phyloP scores from a whole-genome alignment of 495 filamentous ascomycete genomes.

The Daldinia loculata region DNA sequence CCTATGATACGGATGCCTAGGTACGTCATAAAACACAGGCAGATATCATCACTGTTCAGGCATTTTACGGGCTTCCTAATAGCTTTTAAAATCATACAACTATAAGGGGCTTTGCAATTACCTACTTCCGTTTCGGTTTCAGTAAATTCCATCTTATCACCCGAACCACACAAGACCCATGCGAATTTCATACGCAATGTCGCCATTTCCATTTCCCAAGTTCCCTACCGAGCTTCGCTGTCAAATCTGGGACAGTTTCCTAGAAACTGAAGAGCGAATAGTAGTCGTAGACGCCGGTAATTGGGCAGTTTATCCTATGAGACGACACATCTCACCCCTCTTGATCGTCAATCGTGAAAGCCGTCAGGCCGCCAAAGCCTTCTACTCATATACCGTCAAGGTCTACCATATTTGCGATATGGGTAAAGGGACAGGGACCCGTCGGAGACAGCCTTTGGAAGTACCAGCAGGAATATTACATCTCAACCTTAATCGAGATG shows the following conservation, averaged over 20 bases:
- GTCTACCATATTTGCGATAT: background rate
- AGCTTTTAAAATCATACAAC: background rate
- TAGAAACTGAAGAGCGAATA: background rate
- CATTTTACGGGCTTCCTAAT: background rate
- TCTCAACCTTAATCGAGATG: background rate
- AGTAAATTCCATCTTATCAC: background rate
- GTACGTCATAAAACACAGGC: background rate
- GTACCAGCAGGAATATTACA: background rate
- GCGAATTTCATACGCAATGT: background rate
- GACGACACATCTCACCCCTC: background rate
- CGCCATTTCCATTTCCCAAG: background rate
- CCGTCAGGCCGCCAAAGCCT: background rate
- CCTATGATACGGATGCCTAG: background rate
- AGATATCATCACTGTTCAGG: background rate
- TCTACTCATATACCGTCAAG: background rate
- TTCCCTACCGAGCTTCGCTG: background rate
- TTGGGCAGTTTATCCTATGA: background rate
- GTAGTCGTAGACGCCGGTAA: background rate
- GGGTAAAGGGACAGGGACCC: background rate
- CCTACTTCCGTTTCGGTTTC: background rate
- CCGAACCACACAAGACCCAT: background rate
- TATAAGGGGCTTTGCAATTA: background rate
- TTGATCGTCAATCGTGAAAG: background rate
- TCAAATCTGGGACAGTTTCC: background rate
- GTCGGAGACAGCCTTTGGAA: background rate